phyloP scores from a whole-genome alignment of 75 land plant genomes.

The Larix kaempferi region DNA sequence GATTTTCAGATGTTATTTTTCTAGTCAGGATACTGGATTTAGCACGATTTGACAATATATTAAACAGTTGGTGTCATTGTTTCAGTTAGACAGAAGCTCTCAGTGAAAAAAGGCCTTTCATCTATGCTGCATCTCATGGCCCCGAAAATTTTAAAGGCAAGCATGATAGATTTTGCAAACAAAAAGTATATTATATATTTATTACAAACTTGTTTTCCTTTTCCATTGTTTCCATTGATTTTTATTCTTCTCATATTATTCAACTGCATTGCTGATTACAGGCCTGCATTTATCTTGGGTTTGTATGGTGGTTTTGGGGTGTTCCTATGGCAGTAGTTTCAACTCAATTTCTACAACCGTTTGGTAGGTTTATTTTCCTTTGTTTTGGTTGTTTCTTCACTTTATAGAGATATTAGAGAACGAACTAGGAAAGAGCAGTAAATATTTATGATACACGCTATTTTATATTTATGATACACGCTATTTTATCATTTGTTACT shows the following conservation, averaged over 20 bases:
- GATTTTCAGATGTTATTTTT: not conserved
- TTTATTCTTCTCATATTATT: slow-evolving; percentile 1
- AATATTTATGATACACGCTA: no score
- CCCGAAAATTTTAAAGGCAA: not conserved
- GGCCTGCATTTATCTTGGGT: slow-evolving; percentile 20
- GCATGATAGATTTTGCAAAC: not conserved
- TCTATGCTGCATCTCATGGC: not conserved
- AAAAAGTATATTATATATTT: not conserved
- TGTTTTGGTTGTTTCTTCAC: not conserved
- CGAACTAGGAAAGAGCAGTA: no score
- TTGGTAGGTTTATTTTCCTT: slow-evolving; percentile 25
- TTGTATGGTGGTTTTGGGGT: slow-evolving; percentile 30
- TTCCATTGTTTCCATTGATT: not conserved
- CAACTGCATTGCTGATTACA: slow-evolving; percentile 1
- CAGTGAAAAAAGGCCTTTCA: not conserved
- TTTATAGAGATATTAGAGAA: no score
- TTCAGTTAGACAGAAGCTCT: slow-evolving; percentile 7
- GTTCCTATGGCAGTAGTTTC: slow-evolving; percentile 26
- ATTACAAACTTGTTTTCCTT: not conserved
- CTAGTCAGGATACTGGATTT: not conserved
- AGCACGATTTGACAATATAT: not conserved
- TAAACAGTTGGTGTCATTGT: not conserved
- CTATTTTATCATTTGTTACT: no score
- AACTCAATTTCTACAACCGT: slow-evolving; percentile 25
- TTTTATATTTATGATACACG: no score